phyloP scores from a whole-genome alignment of 495 filamentous ascomycete species.

The Talaromyces borbonicus region DNA sequence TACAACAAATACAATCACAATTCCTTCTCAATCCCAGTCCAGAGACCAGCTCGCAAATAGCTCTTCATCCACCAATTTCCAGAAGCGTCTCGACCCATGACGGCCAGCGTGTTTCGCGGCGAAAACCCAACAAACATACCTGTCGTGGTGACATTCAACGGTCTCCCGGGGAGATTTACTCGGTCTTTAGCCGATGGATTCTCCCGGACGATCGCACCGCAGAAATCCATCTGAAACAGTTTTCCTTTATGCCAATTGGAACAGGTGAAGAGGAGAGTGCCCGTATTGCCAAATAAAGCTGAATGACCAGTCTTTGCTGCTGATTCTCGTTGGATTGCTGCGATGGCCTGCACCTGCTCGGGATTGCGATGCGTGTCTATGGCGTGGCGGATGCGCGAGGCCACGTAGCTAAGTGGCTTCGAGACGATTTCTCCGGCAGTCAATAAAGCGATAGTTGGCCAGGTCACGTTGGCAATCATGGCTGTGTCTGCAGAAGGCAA shows the following conservation, averaged over 20 bases:
- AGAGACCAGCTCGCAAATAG: constrained; percentile 16
- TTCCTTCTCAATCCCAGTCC: constrained; percentile 17
- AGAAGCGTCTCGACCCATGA: constrained; percentile 38
- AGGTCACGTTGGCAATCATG: constrained; percentile 26
- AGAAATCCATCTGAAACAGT: constrained; percentile 38
- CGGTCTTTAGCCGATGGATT: constrained; percentile 5
- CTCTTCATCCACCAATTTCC: constrained; percentile 39
- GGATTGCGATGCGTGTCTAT: constrained; percentile 34
- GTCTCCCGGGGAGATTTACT: constrained; percentile 11
- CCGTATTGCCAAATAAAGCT: constrained; percentile 25
- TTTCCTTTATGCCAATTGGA: constrained; percentile 38
- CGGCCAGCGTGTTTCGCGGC: constrained; percentile 11
- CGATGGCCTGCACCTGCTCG: constrained; percentile 31
- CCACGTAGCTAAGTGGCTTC: constrained; percentile 32
- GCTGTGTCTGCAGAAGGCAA: constrained; percentile 17
- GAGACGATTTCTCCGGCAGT: constrained; percentile 20
- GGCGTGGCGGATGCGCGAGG: constrained; percentile 24
- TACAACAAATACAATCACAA: background rate
- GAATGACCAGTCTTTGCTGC: constrained; percentile 9
- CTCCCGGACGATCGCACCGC: constrained; percentile 25
- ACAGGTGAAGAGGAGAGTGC: constrained; percentile 25
- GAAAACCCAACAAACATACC: constrained; percentile 19
- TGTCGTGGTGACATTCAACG: constrained; percentile 16
- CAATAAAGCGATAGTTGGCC: constrained; percentile 21
- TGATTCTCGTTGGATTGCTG: constrained; percentile 10